These are phyloP conservation scores for Lentithecium fluviatile DNA, from an alignment of 495 filamentous ascomycete genomes.

Conservation along the genomic window DNA sequence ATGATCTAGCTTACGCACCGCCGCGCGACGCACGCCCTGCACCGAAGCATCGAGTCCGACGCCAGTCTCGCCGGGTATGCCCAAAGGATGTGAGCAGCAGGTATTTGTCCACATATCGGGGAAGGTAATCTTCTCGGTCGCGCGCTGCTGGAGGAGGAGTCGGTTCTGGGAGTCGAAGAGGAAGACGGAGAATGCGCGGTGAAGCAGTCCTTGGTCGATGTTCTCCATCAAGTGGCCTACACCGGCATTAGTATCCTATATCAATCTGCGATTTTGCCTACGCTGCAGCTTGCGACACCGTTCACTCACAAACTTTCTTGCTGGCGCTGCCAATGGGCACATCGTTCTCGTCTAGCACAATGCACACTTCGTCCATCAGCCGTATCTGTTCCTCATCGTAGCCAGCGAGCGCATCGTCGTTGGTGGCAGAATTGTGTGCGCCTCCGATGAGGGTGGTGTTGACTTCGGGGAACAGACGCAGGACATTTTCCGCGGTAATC, in stretches of 20 bases:
- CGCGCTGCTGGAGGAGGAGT: slow-evolving; percentile 91
- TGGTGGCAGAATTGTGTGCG: slow-evolving; percentile 37
- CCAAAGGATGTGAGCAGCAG: slow-evolving; percentile 96
- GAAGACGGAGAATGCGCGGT: slow-evolving; percentile 97
- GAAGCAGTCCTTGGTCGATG: slow-evolving; percentile 89
- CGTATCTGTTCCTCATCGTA: slow-evolving; percentile 98
- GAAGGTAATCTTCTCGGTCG: slow-evolving; percentile 98
- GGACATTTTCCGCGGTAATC: slow-evolving; percentile 82
- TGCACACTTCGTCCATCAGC: slow-evolving; percentile 99
- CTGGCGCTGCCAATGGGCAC: slow-evolving; percentile 92
- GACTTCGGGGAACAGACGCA: slow-evolving; percentile 91
- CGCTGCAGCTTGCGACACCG: too few relatives aligned
- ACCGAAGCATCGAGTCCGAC: slow-evolving; percentile 76
- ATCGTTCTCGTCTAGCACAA: slow-evolving; percentile 90
- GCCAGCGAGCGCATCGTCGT: slow-evolving; percentile 60
- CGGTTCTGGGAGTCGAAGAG: slow-evolving; percentile 88
- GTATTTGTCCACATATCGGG: slow-evolving; percentile 99
- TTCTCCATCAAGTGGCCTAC: slow-evolving; percentile 97
- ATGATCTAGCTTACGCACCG: slow-evolving; percentile 87
- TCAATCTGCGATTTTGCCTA: too few relatives aligned
- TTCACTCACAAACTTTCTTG: slow-evolving; percentile 91
- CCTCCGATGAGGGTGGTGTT: slow-evolving; percentile 70
- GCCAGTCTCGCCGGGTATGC: slow-evolving; percentile 87
- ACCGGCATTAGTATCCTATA: slow-evolving; percentile 11
- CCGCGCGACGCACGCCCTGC: slow-evolving; percentile 82